Evolutionary conservation across 176 grass and related monocot species (phyloP).

Genomic region (Musa troglodytarum): DNA sequence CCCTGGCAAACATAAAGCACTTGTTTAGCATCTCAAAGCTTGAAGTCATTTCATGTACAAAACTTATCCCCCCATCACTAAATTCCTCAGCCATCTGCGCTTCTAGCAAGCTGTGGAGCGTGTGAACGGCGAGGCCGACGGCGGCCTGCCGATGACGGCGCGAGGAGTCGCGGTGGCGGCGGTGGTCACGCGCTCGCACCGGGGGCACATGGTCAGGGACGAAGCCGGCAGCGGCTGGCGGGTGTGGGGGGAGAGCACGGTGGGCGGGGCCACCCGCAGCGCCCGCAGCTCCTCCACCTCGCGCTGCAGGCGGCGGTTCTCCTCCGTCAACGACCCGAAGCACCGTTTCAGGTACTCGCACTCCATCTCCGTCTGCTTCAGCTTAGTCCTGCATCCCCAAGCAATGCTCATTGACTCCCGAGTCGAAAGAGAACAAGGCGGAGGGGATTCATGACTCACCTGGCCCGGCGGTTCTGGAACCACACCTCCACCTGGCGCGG

Average conservation of each 20-base stretch:
- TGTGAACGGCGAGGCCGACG: conserved; percentile 22
- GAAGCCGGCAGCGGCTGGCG: conserved; percentile 75
- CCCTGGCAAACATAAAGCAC: too few relatives aligned
- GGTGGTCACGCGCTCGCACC: conserved; percentile 77
- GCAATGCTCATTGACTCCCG: neutral
- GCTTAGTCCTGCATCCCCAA: conserved; percentile 67
- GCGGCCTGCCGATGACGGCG: neutral
- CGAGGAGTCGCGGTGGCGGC: conserved; percentile 16
- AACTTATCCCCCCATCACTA: conserved; percentile 12
- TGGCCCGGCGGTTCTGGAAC: conserved; percentile 98
- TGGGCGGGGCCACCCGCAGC: conserved; percentile 71
- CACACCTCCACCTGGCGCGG: conserved; percentile 96
- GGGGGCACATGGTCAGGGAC: conserved; percentile 84
- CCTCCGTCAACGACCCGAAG: conserved; percentile 94
- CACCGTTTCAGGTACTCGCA: conserved; percentile 95
- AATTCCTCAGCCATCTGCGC: conserved; percentile 2
- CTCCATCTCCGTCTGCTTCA: conserved; percentile 98
- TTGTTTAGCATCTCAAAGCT: neutral
- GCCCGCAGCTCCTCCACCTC: conserved; percentile 96
- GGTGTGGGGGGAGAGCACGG: conserved; percentile 84
- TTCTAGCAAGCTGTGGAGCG: conserved; percentile 34
- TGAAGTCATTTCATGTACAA: neutral
- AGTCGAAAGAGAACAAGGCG: neutral
- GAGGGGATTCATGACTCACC: conserved; percentile 20
- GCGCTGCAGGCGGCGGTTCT: conserved; percentile 84